Evolutionary conservation across 805 yeast genomes (phyloP).

Genomic region (Pichia nanzhaoensis): DNA sequence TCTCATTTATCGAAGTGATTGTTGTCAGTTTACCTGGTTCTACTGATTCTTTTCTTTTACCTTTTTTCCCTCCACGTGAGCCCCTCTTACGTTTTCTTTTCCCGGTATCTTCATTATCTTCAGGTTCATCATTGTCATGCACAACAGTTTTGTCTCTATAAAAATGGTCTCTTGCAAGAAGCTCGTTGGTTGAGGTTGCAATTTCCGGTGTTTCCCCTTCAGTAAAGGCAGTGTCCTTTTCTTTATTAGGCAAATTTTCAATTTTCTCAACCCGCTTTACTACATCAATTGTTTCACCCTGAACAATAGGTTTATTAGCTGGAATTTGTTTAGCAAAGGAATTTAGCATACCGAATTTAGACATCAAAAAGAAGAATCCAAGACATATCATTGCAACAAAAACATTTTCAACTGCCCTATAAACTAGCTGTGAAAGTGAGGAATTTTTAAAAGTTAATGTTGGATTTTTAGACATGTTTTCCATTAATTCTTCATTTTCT

Average conservation of each 20-base stretch:
- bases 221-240: not conserved
- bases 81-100: conserved; percentile 73
- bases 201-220: conserved; percentile 15
- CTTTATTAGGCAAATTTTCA: not conserved
- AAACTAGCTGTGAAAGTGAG: conserved; percentile 20
- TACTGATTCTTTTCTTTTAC: conserved; percentile 31
- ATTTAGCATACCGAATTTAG: conserved; percentile 33
- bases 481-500: not conserved
- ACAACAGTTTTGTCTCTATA: too few relatives aligned
- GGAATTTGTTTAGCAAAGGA: conserved; percentile 13
- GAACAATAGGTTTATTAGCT: not conserved
- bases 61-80: conserved; percentile 71
- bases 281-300: not conserved
- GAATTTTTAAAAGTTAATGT: conserved; percentile 16
- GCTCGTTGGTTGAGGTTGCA: conserved; percentile 5
- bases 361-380: conserved; percentile 31
- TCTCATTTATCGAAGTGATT: not conserved
- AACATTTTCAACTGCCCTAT: conserved; percentile 41
- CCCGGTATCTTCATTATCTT: conserved; percentile 5
- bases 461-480: conserved; percentile 8
- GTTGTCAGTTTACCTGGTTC: conserved; percentile 5
- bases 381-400: conserved; percentile 36
- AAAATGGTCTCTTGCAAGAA: not conserved
- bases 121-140: not conserved
- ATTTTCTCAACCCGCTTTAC: not conserved